These are phyloP conservation scores for Aspergillus neoniger DNA, from an alignment of 2,329 filamentous ascomycete genomes.

Conservation along the genomic window DNA sequence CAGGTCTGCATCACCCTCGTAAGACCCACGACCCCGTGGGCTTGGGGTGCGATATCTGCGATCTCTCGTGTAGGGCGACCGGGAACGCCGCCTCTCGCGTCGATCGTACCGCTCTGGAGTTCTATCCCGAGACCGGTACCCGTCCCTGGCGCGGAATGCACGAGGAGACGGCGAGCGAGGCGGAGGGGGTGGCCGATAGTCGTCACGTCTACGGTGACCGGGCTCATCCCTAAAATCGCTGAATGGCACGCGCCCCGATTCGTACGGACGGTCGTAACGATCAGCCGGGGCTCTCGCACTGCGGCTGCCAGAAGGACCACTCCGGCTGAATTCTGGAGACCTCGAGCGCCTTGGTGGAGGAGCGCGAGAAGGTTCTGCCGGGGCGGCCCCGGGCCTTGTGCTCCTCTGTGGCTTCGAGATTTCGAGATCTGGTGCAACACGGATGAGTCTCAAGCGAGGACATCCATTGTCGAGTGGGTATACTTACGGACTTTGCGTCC, in stretches of 20 bases:
- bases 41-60: slow-evolving; percentile 70
- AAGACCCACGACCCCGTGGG: slow-evolving; percentile 57
- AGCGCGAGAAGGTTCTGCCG: slow-evolving; percentile 39
- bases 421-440: slow-evolving; percentile 28
- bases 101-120: slow-evolving; percentile 55
- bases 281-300: slow-evolving; percentile 36
- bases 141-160: slow-evolving; percentile 64
- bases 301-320: slow-evolving; percentile 35
- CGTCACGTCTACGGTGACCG: slow-evolving; percentile 56
- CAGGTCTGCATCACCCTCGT: slow-evolving; percentile 62
- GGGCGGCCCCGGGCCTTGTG: slow-evolving; percentile 57
- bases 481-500: slow-evolving; percentile 90
- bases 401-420: slow-evolving; percentile 86
- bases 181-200: slow-evolving; percentile 57
- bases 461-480: slow-evolving; percentile 16
- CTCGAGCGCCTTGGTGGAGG: slow-evolving; percentile 57
- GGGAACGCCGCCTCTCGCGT: slow-evolving; percentile 64
- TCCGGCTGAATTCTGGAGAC: slow-evolving; percentile 62
- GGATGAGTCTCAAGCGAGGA: slow-evolving; percentile 7
- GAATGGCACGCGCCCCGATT: slow-evolving; percentile 40
- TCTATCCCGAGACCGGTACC: slow-evolving; percentile 55
- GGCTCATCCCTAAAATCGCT: slow-evolving; percentile 55
- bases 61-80: slow-evolving; percentile 67
- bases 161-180: slow-evolving; percentile 62
- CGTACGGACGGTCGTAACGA: slow-evolving; percentile 48